A percentile compares a stretch with the other conserved stretches of the same genome.
phyloP scores from a whole-genome alignment of 768 basidiomycete genomes.

The Favolaschia claudopus region DNA sequence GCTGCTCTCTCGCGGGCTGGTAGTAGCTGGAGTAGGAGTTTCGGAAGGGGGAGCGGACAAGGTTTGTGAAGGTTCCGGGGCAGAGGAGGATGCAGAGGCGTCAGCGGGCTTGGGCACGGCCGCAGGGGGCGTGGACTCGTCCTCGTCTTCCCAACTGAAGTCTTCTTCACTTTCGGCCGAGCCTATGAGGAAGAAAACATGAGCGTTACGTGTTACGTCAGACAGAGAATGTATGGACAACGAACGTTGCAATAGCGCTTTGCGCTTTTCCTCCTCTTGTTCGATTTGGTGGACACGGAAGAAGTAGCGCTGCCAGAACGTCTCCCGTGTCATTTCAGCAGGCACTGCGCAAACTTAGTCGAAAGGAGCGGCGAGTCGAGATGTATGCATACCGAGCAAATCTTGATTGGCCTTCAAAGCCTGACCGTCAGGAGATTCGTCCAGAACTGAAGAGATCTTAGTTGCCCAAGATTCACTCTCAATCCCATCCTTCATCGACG shows the following conservation, averaged over 20 bases:
- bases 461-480: constrained; percentile 64
- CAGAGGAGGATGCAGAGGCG: background rate
- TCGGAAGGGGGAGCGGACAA: constrained; percentile 40
- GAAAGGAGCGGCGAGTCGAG: background rate
- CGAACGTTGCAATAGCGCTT: constrained; percentile 76
- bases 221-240: background rate
- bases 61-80: constrained; percentile 11
- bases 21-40: constrained; percentile 41
- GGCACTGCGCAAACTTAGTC: constrained; percentile 60
- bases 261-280: constrained; percentile 79
- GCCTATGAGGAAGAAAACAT: constrained; percentile 42
- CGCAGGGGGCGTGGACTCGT: constrained; percentile 49
- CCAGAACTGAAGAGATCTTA: constrained; percentile 55
- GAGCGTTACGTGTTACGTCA: background rate
- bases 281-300: constrained; percentile 87
- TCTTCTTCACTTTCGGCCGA: constrained; percentile 80
- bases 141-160: constrained; percentile 95
- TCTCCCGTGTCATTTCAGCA: constrained; percentile 61
- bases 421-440: constrained; percentile 58
- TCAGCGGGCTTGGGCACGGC: constrained; percentile 10
- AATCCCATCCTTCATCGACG: constrained; percentile 61
- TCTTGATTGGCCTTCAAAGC: constrained; percentile 62
- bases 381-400: constrained; percentile 58
- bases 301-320: constrained; percentile 91
- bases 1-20: constrained; percentile 63